Percentiles rank a stretch among this genome's conserved stretches.
phyloP scores from a whole-genome alignment of 2,329 filamentous ascomycete genomes.

The Sodiomyces alkalinus region DNA sequence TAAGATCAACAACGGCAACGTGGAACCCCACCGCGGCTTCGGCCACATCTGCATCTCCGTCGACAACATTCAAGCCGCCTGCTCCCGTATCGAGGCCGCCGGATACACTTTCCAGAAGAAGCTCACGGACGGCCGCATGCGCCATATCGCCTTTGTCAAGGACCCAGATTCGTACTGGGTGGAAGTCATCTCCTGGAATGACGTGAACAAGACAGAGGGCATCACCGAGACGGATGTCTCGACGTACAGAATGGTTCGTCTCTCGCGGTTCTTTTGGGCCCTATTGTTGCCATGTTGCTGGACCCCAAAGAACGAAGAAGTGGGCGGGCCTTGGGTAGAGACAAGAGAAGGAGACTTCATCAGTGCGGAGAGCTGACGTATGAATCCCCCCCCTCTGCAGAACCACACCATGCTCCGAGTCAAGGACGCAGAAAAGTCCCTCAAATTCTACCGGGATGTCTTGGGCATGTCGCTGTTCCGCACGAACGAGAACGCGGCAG shows the following conservation, averaged over 20 bases:
- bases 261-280: too few relatives aligned
- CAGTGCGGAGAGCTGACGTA: too few relatives aligned
- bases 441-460: slow-evolving; percentile 71
- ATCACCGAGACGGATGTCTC: slow-evolving; percentile 55
- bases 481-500: slow-evolving; percentile 52
- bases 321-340: too few relatives aligned
- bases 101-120: slow-evolving; percentile 95
- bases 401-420: slow-evolving; percentile 94
- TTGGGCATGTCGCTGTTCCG: slow-evolving; percentile 78
- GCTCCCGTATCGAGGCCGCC: slow-evolving; percentile 74
- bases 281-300: too few relatives aligned
- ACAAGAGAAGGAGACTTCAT: too few relatives aligned
- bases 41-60: slow-evolving; percentile 77
- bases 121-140: slow-evolving; percentile 75
- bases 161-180: slow-evolving; percentile 85
- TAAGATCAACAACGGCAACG: slow-evolving; percentile 76
- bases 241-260: slow-evolving; percentile 63
- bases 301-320: too few relatives aligned
- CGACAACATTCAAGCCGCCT: slow-evolving; percentile 77
- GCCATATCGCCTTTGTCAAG: slow-evolving; percentile 75
- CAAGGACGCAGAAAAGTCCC: slow-evolving; percentile 60
- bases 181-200: slow-evolving; percentile 63
- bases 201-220: slow-evolving; percentile 54
- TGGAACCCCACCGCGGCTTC: slow-evolving; percentile 71
- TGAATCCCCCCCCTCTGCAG: slow-evolving; percentile 26